Percentiles rank a stretch among this genome's conserved stretches.
These are phyloP conservation scores for Papiliotrema fonsecae DNA, from an alignment of 1,284 basidiomycete species.

Conservation along the genomic window DNA sequence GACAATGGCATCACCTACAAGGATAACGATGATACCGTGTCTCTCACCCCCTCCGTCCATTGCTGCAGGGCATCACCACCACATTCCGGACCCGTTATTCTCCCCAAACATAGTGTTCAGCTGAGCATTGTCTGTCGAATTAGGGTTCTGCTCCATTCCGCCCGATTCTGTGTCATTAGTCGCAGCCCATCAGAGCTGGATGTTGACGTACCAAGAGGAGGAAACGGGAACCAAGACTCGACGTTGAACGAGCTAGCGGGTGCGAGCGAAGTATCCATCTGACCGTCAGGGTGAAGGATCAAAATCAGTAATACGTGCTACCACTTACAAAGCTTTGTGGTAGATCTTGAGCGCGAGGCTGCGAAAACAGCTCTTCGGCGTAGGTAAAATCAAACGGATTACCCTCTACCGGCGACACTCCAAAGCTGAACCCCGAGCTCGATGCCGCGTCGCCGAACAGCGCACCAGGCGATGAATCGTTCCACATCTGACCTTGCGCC, in stretches of 20 bases:
- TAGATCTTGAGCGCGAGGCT: not conserved
- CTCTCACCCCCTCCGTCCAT: too few relatives aligned
- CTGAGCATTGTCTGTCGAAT: too few relatives aligned
- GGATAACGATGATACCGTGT: too few relatives aligned
- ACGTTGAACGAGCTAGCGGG: conserved; percentile 12
- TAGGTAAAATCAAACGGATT: conserved; percentile 31
- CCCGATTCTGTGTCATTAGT: too few relatives aligned
- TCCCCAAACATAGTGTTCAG: too few relatives aligned
- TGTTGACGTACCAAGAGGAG: conserved; percentile 30
- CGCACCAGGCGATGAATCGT: not conserved
- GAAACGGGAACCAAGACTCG: conserved; percentile 40
- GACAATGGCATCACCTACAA: too few relatives aligned
- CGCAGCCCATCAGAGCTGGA: too few relatives aligned
- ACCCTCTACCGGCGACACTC: not conserved
- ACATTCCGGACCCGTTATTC: too few relatives aligned
- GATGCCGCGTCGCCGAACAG: not conserved
- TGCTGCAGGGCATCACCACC: too few relatives aligned
- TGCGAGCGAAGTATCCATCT: conserved; percentile 4
- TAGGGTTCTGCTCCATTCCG: too few relatives aligned
- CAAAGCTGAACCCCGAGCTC: conserved; percentile 2
- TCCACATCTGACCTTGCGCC: not conserved
- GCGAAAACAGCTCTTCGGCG: conserved; percentile 34
- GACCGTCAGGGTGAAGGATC: not conserved
- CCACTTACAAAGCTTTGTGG: conserved; percentile 8
- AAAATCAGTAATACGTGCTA: too few relatives aligned